Evolutionary conservation across 1,284 basidiomycete species (phyloP).

Genomic region (Ceratobasidium sp.): DNA sequence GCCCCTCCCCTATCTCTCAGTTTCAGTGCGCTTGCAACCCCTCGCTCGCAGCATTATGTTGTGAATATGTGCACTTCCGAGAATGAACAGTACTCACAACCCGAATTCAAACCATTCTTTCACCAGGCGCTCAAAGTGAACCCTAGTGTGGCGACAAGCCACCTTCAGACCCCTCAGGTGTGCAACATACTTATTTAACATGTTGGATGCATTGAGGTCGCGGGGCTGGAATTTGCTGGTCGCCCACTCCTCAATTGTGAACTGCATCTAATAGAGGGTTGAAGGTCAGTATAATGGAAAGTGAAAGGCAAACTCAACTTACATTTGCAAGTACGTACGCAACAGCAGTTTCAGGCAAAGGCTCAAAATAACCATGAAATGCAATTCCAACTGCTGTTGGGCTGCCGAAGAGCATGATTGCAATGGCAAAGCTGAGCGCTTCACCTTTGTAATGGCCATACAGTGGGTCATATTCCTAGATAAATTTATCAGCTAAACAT

Average conservation of each 20-base stretch:
- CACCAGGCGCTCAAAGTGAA: neutral
- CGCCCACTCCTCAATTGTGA: constrained; percentile 7
- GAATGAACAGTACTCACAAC: neutral
- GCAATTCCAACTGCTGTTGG: neutral
- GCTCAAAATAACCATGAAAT: neutral
- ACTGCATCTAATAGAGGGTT: neutral
- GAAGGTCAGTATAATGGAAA: neutral
- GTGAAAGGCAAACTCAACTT: neutral
- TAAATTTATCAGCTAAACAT: neutral
- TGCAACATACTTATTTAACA: constrained; percentile 21
- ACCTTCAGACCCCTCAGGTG: constrained; percentile 14
- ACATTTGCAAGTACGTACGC: constrained; percentile 7
- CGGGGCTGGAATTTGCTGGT: neutral
- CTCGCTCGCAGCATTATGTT: too few relatives aligned
- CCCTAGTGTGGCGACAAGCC: neutral
- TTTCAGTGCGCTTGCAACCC: too few relatives aligned
- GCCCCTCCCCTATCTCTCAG: too few relatives aligned
- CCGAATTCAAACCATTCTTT: constrained; percentile 2
- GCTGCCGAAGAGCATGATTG: neutral
- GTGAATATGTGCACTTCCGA: too few relatives aligned
- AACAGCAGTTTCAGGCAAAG: neutral
- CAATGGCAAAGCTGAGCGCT: neutral
- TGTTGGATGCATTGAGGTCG: constrained; percentile 16
- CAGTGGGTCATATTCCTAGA: neutral
- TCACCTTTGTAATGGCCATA: constrained; percentile 5